phyloP scores from a whole-genome alignment of 805 yeast genomes.

The Ogataea pini region DNA sequence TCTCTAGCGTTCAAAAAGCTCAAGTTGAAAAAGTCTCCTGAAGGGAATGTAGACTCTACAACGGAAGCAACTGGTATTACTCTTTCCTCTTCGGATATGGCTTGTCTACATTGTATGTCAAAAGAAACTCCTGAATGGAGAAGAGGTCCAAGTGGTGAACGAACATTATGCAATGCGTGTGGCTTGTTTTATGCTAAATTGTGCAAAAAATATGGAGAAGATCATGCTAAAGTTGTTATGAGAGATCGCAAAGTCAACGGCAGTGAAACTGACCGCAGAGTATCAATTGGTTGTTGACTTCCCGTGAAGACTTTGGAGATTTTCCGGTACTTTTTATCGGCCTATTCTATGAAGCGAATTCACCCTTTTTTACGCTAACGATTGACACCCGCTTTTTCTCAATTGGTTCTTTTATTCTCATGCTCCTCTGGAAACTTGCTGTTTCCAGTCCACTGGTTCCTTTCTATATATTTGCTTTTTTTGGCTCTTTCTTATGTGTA shows the following conservation, averaged over 20 bases:
- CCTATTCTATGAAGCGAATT: no score
- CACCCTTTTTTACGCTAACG: no score
- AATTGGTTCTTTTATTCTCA: no score
- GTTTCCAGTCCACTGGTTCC: no score
- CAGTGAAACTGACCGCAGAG: slow-evolving; percentile 31
- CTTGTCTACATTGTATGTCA: slow-evolving; percentile 45
- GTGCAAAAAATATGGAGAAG: slow-evolving; percentile 57
- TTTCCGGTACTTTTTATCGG: no score
- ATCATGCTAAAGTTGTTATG: slow-evolving; percentile 48
- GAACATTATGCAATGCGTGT: slow-evolving; percentile 82
- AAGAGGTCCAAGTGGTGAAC: slow-evolving; percentile 73
- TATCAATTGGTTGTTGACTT: slow-evolving; percentile 16
- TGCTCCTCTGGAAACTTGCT: no score
- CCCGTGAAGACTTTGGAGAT: background rate
- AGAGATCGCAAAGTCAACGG: slow-evolving; percentile 30
- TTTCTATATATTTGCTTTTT: background rate
- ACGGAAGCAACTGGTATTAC: background rate
- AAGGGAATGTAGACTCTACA: background rate
- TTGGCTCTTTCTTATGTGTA: background rate
- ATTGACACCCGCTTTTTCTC: no score
- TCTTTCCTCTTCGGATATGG: slow-evolving; percentile 13
- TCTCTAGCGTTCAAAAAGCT: slow-evolving; percentile 23
- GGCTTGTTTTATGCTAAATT: slow-evolving; percentile 74
- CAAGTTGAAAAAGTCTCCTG: slow-evolving; percentile 22
- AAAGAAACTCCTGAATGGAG: slow-evolving; percentile 81